Evolutionary conservation across 768 basidiomycete genomes (phyloP).

Genomic region (Leccinum imitatum): DNA sequence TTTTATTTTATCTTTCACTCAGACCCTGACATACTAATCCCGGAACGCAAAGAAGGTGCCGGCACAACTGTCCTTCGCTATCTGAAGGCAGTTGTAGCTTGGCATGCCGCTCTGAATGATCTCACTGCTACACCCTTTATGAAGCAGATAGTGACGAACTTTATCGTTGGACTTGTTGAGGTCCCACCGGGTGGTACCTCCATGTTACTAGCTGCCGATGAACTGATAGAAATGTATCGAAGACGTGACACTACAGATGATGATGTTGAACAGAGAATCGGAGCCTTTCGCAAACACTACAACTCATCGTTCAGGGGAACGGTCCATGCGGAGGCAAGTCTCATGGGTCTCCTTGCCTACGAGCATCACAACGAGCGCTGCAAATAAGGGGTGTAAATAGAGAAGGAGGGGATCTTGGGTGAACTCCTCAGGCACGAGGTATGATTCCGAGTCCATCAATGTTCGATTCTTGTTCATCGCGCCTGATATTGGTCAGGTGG

Average conservation of each 20-base stretch:
- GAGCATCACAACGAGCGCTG: not conserved
- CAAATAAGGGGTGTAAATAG: not conserved
- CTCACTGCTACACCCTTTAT: not conserved
- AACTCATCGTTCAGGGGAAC: not conserved
- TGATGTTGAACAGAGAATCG: not conserved
- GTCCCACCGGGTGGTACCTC: not conserved
- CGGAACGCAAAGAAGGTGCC: not conserved
- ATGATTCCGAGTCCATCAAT: not conserved
- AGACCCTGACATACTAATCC: not conserved
- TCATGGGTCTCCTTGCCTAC: not conserved
- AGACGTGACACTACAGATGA: not conserved
- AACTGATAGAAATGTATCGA: not conserved
- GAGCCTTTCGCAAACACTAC: not conserved
- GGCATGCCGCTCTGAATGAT: not conserved
- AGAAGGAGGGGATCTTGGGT: not conserved
- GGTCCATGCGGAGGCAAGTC: not conserved
- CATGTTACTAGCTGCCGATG: not conserved
- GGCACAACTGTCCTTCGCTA: not conserved
- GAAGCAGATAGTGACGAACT: not conserved
- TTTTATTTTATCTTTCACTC: no score
- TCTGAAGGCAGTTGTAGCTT: not conserved
- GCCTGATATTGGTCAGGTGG: not conserved
- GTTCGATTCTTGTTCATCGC: not conserved
- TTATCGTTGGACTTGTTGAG: not conserved
- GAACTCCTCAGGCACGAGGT: not conserved